Evolutionary conservation across 495 filamentous ascomycete genomes (phyloP), one percentile per base, ranked within the genome.

Genomic region (Physcia stellaris): DNA sequence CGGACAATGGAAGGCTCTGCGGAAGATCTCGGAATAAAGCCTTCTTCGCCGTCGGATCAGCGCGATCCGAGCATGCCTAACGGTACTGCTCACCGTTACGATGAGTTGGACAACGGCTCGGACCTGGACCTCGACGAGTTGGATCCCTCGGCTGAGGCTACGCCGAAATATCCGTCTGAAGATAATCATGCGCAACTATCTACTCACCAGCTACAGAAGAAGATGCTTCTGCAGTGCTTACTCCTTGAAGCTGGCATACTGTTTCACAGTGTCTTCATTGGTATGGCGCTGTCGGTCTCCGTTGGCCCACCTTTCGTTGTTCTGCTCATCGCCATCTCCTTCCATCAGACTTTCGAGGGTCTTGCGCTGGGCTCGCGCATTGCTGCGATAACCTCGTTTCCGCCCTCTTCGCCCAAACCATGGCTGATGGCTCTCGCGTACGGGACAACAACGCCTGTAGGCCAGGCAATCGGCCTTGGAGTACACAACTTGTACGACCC

Each of bases 371-470:
- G 82, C 12, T 71, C 79, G 4, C 73, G 79, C 22, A 84, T 85
- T 42, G 75, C 80, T 4, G 67, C 70, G 0, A 67, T 66, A n/a
- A 67, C 73, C 2, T 61, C 64, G 40, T 73, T 75, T 43, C 46
- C 64, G 0, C 56, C 64, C 45, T 33, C 59, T 51, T 57, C 70
- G 4, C 47, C 68, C 54, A 63, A 71, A 35, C 88, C 88, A 9
- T 94, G 86, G 86, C 67, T 94, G n/a, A 96, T 96, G 88, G 82
- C 80, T 4, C 63, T 90, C 6, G 85, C 88, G 2, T 96, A 92
- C 50, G 88, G 88, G 18, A 74, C 78, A 29, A 96, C 88, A 1
- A 94, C 88, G 2, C 88, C 88, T 2, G 60, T 93, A 26, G 88
- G 88, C 10, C 88, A 96, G 53, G 85, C 85, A 2, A 80, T 94